Conservation (phyloP, 2,329 filamentous ascomycete genomes). For the Macrophomina pseudophaseolina region DNA sequence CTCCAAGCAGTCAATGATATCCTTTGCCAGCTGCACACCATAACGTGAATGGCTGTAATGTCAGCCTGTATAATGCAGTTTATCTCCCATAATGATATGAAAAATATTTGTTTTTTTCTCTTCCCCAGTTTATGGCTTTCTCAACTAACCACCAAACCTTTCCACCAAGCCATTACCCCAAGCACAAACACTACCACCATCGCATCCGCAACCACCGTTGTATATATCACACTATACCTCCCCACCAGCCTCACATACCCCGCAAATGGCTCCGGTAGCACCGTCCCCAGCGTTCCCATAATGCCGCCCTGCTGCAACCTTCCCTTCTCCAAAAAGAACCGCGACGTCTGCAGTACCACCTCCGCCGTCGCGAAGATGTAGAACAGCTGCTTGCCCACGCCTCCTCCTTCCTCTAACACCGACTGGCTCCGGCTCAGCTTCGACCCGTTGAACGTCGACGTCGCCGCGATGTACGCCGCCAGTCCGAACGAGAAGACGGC, state of each 20-base stretch:
- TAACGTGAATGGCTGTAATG: too few species aligned
- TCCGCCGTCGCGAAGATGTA: slow-evolving; percentile 82
- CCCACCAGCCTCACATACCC: slow-evolving; percentile 66
- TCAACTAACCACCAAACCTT: slow-evolving; percentile 34
- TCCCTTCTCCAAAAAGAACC: slow-evolving; percentile 72
- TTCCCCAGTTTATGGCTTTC: background rate
- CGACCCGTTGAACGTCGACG: slow-evolving; percentile 71
- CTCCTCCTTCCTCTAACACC: slow-evolving; percentile 37
- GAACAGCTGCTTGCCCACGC: slow-evolving; percentile 65
- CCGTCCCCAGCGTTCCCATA: slow-evolving; percentile 65
- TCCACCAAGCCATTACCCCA: slow-evolving; percentile 61
- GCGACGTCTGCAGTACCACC: slow-evolving; percentile 71
- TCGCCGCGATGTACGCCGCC: slow-evolving; percentile 71
- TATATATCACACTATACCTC: slow-evolving; percentile 73
- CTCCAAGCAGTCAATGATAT: too few species aligned
- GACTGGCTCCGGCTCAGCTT: slow-evolving; percentile 59
- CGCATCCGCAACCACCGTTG: slow-evolving; percentile 74
- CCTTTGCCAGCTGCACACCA: too few species aligned
- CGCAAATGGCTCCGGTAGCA: slow-evolving; percentile 69
- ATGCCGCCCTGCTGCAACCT: slow-evolving; percentile 64
- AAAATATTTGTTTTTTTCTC: too few species aligned
- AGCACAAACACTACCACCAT: slow-evolving; percentile 78
- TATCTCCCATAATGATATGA: too few species aligned
- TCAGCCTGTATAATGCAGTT: too few species aligned
- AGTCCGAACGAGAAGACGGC: slow-evolving; percentile 72